A percentile compares a stretch with the other conserved stretches of the same genome.
These are phyloP conservation scores for Discostella pseudostelligera DNA, from an alignment of 108 stramenopile species.

Conservation along the genomic window DNA sequence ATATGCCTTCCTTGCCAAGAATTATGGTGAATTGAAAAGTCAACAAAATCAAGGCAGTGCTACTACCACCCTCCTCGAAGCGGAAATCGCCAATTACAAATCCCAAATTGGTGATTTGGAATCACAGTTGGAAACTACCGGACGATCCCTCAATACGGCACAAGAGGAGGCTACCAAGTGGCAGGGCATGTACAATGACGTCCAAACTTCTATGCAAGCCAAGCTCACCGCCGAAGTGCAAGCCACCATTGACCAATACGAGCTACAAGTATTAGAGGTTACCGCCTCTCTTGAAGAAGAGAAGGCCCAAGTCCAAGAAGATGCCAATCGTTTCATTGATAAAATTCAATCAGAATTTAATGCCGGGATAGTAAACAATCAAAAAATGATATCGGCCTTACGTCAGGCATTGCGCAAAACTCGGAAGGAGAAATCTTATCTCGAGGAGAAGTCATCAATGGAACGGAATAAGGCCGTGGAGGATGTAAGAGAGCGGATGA, in stretches of 20 bases:
- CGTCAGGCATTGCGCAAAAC: constrained; percentile 16
- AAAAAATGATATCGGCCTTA: constrained; percentile 22
- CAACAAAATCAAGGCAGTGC: background rate
- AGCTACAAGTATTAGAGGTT: constrained; percentile 11
- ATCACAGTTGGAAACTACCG: background rate
- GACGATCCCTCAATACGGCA: constrained; percentile 2
- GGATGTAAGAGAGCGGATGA: constrained; percentile 33
- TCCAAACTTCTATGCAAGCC: too few relatives aligned
- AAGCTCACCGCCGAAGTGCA: constrained; percentile 4
- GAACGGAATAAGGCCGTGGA: constrained; percentile 25
- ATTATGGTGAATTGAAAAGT: constrained; percentile 39
- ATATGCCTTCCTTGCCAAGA: constrained; percentile 38
- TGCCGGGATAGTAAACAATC: background rate
- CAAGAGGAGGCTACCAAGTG: constrained; percentile 19
- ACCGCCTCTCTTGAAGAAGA: constrained; percentile 3
- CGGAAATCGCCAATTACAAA: constrained; percentile 18
- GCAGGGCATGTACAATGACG: constrained; percentile 18
- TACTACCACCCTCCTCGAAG: constrained; percentile 2
- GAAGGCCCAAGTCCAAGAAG: background rate
- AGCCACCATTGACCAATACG: constrained; percentile 10
- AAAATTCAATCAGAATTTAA: constrained; percentile 11
- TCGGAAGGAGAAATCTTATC: constrained; percentile 8
- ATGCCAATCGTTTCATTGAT: background rate
- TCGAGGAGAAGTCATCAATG: background rate
- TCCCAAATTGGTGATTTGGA: constrained; percentile 14